A percentile compares a stretch with the other conserved stretches of the same genome.
These are phyloP conservation scores for Cryphonectria radicalis DNA, from an alignment of 2,329 filamentous ascomycete genomes.

Conservation along the genomic window DNA sequence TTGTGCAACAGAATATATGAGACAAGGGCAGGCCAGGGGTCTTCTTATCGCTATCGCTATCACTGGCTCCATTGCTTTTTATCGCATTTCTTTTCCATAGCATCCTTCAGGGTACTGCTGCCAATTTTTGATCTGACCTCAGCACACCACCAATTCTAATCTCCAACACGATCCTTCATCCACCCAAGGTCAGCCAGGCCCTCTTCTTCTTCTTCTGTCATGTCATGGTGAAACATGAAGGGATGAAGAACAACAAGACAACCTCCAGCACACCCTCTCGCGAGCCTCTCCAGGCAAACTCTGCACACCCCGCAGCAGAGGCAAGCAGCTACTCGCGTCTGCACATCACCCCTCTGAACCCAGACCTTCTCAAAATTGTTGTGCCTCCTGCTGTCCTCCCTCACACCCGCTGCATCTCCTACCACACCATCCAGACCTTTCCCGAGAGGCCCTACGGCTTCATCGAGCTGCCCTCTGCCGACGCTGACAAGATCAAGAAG, in stretches of 20 bases:
- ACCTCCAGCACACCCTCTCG: not conserved
- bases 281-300: conserved; percentile 6
- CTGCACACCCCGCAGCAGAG: conserved; percentile 9
- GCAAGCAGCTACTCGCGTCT: conserved; percentile 60
- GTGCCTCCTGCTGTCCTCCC: conserved; percentile 70
- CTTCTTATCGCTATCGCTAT: conserved; percentile 1
- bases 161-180: not conserved
- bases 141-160: not conserved
- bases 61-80: not conserved
- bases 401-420: conserved; percentile 80
- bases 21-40: not conserved
- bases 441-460: conserved; percentile 91
- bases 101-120: not conserved
- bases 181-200: not conserved
- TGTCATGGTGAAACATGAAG: conserved; percentile 15
- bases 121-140: conserved; percentile 10
- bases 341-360: conserved; percentile 86
- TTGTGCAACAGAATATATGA: not conserved
- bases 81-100: not conserved
- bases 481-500: conserved; percentile 88
- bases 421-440: conserved; percentile 82
- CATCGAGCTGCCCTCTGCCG: conserved; percentile 77
- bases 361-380: conserved; percentile 72
- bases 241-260: conserved; percentile 20
- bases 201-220: not conserved